Conservation (phyloP, 176 grass and related monocot species). For the Otatea glauca region DNA sequence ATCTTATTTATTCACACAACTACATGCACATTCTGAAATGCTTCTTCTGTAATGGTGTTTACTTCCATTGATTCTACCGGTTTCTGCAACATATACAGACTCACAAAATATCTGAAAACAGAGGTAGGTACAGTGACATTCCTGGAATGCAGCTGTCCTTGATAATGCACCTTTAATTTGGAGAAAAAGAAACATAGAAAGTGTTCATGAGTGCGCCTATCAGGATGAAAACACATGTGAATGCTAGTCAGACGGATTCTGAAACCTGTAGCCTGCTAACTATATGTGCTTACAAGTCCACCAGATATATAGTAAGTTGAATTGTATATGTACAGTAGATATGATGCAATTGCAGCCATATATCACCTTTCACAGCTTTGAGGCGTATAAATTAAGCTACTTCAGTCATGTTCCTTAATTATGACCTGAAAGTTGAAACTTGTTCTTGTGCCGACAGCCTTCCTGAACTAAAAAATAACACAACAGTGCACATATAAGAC, state of each 20-base stretch:
- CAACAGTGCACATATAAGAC: background rate
- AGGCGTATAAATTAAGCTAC: background rate
- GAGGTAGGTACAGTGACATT: background rate
- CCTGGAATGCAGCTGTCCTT: background rate
- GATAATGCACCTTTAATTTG: background rate
- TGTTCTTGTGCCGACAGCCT: slow-evolving; percentile 36
- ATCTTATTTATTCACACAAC: background rate
- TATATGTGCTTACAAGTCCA: background rate
- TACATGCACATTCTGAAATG: background rate
- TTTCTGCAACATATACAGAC: too few species aligned
- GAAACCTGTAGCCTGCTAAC: background rate
- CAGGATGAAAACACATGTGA: slow-evolving; percentile 24
- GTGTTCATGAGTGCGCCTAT: background rate
- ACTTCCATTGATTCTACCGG: background rate
- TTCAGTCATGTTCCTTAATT: slow-evolving; percentile 9
- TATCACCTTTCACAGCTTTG: slow-evolving; percentile 39
- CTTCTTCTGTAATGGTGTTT: background rate
- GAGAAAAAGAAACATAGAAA: background rate
- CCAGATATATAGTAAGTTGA: background rate
- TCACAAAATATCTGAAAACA: too few species aligned
- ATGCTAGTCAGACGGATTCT: slow-evolving; percentile 36
- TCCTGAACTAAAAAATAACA: background rate
- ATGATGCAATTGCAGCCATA: slow-evolving; percentile 5
- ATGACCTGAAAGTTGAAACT: slow-evolving; percentile 34
- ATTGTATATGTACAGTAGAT: background rate